phyloP scores from a whole-genome alignment of 305 asterid genomes.

The Fraxinus albicans region DNA sequence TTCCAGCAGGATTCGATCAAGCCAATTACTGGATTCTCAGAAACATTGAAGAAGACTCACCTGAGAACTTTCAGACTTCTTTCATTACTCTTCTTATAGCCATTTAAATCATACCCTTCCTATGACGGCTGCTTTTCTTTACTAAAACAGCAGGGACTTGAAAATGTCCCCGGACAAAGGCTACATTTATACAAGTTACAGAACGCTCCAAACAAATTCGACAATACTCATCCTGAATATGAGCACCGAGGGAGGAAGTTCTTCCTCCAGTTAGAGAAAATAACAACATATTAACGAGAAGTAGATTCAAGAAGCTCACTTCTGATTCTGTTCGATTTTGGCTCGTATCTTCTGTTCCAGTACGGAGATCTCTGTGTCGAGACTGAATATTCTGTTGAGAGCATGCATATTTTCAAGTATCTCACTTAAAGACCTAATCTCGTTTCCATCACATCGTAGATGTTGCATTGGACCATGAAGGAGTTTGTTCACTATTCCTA shows the following conservation, averaged over 20 bases:
- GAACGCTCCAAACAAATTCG: constrained; percentile 15
- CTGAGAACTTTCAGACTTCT: background rate
- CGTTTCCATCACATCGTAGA: constrained; percentile 64
- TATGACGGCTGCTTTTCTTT: background rate
- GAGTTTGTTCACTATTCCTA: constrained; percentile 71
- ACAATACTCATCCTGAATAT: background rate
- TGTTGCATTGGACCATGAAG: constrained; percentile 95
- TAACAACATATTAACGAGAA: background rate
- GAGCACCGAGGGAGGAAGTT: constrained; percentile 22
- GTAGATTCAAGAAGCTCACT: constrained; percentile 32
- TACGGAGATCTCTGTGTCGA: constrained; percentile 60
- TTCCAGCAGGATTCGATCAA: background rate
- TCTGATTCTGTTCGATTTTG: constrained; percentile 53
- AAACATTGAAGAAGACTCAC: background rate
- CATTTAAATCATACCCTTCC: background rate
- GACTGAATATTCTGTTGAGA: constrained; percentile 70
- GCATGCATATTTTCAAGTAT: constrained; percentile 82
- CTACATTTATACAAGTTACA: constrained; percentile 26
- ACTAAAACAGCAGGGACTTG: constrained; percentile 13
- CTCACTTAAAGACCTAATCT: constrained; percentile 47
- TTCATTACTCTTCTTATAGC: background rate
- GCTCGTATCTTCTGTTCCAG: constrained; percentile 71
- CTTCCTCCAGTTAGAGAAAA: constrained; percentile 20
- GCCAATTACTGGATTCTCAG: background rate
- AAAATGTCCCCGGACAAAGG: background rate